phyloP scores from a whole-genome alignment of 805 yeast genomes.

The Barnettozyma sp. region DNA sequence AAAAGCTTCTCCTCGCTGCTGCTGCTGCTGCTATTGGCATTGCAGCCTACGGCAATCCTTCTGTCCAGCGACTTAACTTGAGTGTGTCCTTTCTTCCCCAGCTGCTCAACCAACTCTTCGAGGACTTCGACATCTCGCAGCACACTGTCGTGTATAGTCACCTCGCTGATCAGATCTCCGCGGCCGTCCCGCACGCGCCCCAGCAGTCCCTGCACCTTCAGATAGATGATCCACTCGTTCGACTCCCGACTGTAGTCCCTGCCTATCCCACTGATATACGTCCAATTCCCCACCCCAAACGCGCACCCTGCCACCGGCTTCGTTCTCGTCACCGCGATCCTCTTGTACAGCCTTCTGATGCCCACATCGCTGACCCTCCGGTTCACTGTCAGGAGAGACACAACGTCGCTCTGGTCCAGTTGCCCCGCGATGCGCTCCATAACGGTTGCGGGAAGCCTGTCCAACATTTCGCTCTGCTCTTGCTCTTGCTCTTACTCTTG shows the following conservation, averaged over 20 bases:
- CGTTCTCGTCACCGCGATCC: conserved; percentile 5
- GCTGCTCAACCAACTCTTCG: background rate
- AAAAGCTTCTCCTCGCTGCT: background rate
- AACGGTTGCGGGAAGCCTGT: background rate
- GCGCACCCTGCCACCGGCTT: background rate
- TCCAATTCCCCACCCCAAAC: conserved; percentile 1
- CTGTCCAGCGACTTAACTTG: background rate
- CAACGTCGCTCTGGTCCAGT: conserved; percentile 1
- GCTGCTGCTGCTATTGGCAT: background rate
- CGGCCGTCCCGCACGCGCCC: too few relatives aligned
- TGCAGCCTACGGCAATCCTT: background rate
- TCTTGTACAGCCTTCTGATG: background rate
- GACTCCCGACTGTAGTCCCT: background rate
- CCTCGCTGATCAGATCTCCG: background rate
- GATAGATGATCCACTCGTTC: background rate
- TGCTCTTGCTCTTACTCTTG: too few relatives aligned
- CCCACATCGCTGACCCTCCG: background rate
- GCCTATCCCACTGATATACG: conserved; percentile 1
- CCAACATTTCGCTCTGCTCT: background rate
- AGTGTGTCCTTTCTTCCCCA: background rate
- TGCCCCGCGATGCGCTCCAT: background rate
- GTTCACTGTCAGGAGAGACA: background rate
- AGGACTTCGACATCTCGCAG: background rate
- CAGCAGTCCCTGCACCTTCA: background rate
- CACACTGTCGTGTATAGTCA: conserved; percentile 1